Base-by-base conservation (phyloP, 2,329 filamentous ascomycete genomes). In the Penicillium sp. region DNA sequence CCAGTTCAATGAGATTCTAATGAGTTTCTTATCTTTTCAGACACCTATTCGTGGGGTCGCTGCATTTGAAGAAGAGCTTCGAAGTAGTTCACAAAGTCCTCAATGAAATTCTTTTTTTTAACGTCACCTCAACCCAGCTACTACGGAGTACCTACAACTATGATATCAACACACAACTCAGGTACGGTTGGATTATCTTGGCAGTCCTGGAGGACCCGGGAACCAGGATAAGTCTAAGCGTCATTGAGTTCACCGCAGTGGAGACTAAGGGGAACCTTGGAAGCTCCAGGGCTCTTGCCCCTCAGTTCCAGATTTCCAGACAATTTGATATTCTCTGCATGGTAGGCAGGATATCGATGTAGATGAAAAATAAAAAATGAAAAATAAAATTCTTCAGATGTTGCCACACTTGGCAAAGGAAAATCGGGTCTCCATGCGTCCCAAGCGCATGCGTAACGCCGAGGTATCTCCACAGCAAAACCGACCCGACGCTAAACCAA, bases 1-100 rank as follows among this genome's bases (percentile, higher is more conserved):
- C 45, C 68, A 70, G 6, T 76, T 74, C 58, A 71, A 70, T 53
- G 74, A 76, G 54, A 67, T 72, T 47, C 54, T 76, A 9, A 65
- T 75, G 57, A 69, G 66, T 39, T 70, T 70, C 47, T 57, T 76
- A 44, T 72, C 70, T 60, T 58, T 75, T 23, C 63, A 58, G 3
- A 45, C 58, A 8, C 70, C 71, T 9, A 62, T 73, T 34, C 62
- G 67, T 8, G 68, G 69, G 7, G 60, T 74, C 38, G 65, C 67
- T 34, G 56, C 54, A 4, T 75, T 76, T 50, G 68, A 75, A 55
- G 55, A 61, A 42, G 68, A 72, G 25, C 52, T 75, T n/a, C 42
- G 59, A n/a, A 46, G 16, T 38, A 37, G 52, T 32, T 25, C 32
- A 25, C 12, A 37, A 34, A 31, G 10, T 37, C 25, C 32, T 25